These are phyloP conservation scores for Scedosporium aurantiacum DNA, from an alignment of 2,329 filamentous ascomycete genomes.

Conservation along the genomic window DNA sequence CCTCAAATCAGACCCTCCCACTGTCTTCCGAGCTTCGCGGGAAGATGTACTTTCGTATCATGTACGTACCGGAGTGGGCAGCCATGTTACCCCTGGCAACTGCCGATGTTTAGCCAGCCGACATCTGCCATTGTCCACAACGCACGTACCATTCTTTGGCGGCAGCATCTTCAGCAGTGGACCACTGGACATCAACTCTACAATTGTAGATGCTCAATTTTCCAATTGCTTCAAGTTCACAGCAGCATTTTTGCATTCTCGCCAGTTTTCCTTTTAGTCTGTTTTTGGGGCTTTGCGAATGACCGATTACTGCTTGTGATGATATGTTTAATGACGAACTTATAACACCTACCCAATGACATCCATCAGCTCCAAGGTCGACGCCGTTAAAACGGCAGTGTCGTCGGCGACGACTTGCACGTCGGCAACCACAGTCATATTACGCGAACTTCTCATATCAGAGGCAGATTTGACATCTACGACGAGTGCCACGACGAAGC, in stretches of 20 bases:
- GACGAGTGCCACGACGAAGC: conserved; percentile 13
- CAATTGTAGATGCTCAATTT: conserved; percentile 12
- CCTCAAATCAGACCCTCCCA: background rate
- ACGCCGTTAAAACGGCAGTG: conserved; percentile 43
- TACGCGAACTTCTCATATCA: conserved; percentile 34
- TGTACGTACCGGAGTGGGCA: background rate
- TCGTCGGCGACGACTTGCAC: conserved; percentile 43
- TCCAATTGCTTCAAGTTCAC: conserved; percentile 13
- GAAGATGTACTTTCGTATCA: too few species aligned
- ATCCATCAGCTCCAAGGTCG: conserved; percentile 21
- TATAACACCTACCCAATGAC: conserved; percentile 13
- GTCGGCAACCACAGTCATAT: conserved; percentile 31
- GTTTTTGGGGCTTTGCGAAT: conserved; percentile 1
- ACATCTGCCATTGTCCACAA: background rate
- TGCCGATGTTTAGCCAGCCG: conserved; percentile 20
- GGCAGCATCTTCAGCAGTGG: conserved; percentile 1
- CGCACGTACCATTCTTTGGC: background rate
- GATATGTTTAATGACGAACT: conserved; percentile 20
- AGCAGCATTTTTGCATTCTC: conserved; percentile 13
- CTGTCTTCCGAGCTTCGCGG: background rate
- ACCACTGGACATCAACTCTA: conserved; percentile 11
- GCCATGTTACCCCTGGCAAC: conserved; percentile 27
- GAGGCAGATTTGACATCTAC: conserved; percentile 19
- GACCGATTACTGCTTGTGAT: conserved; percentile 12
- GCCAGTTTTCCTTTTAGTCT: background rate